Base-by-base conservation (phyloP, 306 rosid species). In the Lotus japonicus region DNA sequence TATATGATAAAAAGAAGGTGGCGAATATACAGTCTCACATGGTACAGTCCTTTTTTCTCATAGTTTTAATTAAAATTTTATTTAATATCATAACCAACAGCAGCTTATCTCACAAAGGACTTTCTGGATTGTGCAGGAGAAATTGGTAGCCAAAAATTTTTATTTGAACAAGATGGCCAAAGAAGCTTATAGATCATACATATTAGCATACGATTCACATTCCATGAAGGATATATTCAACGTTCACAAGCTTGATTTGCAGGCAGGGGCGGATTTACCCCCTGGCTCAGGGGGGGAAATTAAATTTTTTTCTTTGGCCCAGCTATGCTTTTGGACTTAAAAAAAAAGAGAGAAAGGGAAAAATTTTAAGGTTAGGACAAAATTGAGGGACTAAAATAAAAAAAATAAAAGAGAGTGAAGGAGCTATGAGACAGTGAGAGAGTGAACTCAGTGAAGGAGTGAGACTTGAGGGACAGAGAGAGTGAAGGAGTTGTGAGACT, bases 221-320 rank as follows among this genome's bases (percentile, higher is more conserved):
- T 86, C 98, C 7, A 94, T 88, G 97, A 94, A 90, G 75, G 98
- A 90, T 51, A 90, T 86, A 55, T 94, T 88, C 75, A 88, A 90
- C 11, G 97, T 90, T 58, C 97, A 94, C 64, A 84, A 79, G 68
- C 92, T 90, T 17, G 97, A 94, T 81, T 58, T 94, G 58, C 97
- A n/a, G n/a, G n/a, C n/a, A n/a, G n/a, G n/a, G n/a, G n/a, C n/a
- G n/a, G n/a, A n/a, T n/a, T n/a, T n/a, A n/a, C n/a, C n/a, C n/a
- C n/a, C n/a, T n/a, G n/a, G n/a, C n/a, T n/a, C n/a, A n/a, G n/a
- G n/a, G n/a, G n/a, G n/a, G n/a, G n/a, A n/a, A n/a, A n/a, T n/a
- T n/a, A n/a, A n/a, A n/a, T n/a, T n/a, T n/a, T n/a, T n/a, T n/a
- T n/a, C n/a, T n/a, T n/a, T n/a, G n/a, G n/a, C n/a, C n/a, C n/a